These are phyloP conservation scores for Helichrysum umbraculigerum DNA, from an alignment of 129 eudicot genomes.

Conservation along the genomic window DNA sequence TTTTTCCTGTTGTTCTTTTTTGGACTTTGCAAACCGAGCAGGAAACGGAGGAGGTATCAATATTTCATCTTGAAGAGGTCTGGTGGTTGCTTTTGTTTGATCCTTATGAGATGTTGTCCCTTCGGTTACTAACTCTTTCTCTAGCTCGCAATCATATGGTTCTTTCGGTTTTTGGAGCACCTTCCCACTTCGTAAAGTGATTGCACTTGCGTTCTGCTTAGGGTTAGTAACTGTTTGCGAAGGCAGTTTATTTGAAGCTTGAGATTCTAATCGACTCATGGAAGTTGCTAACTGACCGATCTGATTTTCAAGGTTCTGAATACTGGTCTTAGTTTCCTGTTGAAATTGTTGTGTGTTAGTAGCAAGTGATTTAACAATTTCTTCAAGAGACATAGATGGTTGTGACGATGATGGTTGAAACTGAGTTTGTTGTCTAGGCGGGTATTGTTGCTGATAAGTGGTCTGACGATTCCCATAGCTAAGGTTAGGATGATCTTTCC, in stretches of 20 bases:
- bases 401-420: not conserved
- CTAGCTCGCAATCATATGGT: too few species aligned
- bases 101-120: too few species aligned
- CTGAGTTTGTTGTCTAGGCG: too few species aligned
- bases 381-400: not conserved
- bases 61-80: not conserved
- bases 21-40: not conserved
- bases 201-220: not conserved
- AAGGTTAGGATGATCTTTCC: too few species aligned
- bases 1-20: not conserved
- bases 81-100: too few species aligned
- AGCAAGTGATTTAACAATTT: constrained; percentile 1
- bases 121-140: too few species aligned
- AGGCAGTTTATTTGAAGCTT: not conserved
- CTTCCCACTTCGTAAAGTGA: too few species aligned
- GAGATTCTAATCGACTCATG: not conserved
- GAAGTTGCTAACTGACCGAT: not conserved
- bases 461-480: too few species aligned
- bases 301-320: constrained; percentile 1
- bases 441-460: too few species aligned
- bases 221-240: not conserved
- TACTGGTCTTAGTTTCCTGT: not conserved
- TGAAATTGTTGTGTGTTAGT: constrained; percentile 6
- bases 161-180: too few species aligned
- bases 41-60: constrained; percentile 5